These are phyloP conservation scores for Spencermartinsiella ligniputridi DNA, from an alignment of 1,139 yeast genomes.

Conservation along the genomic window DNA sequence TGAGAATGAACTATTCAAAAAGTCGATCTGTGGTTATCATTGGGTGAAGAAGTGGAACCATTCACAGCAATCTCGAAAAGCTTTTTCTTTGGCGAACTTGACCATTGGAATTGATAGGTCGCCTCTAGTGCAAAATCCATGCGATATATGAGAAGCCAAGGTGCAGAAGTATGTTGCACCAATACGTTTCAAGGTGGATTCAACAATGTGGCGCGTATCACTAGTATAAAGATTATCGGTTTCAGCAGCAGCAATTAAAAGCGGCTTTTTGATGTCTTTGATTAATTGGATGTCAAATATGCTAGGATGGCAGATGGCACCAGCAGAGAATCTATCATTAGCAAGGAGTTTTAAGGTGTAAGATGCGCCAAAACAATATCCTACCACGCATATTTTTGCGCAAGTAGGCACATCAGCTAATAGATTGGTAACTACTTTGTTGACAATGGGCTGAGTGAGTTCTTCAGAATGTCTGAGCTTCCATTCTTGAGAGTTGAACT, in stretches of 20 bases:
- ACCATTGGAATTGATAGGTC: conserved; percentile 52
- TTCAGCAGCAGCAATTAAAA: conserved; percentile 70
- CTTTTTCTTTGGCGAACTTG: conserved; percentile 66
- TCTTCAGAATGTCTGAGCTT: conserved; percentile 48
- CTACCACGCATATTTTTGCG: conserved; percentile 29
- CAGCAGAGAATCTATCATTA: conserved; percentile 50
- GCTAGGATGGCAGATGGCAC: conserved; percentile 83
- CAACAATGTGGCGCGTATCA: conserved; percentile 60
- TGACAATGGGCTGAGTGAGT: conserved; percentile 40
- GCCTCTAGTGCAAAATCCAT: conserved; percentile 77
- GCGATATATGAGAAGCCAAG: conserved; percentile 56
- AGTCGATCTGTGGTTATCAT: neutral
- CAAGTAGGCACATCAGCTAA: conserved; percentile 40
- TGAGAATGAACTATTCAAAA: neutral
- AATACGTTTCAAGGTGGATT: conserved; percentile 47
- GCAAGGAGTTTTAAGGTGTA: conserved; percentile 52
- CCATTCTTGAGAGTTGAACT: conserved; percentile 40
- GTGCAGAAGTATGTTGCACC: conserved; percentile 54
- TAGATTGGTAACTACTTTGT: conserved; percentile 39
- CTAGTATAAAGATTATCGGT: conserved; percentile 55
- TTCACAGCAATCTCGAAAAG: conserved; percentile 42
- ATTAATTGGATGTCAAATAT: conserved; percentile 61
- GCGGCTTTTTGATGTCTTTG: conserved; percentile 52
- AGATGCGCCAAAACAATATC: conserved; percentile 85
- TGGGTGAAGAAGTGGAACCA: conserved; percentile 5